These are phyloP conservation scores for Corrigiola litoralis DNA, from an alignment of 179 eudicot genomes.

Conservation along the genomic window DNA sequence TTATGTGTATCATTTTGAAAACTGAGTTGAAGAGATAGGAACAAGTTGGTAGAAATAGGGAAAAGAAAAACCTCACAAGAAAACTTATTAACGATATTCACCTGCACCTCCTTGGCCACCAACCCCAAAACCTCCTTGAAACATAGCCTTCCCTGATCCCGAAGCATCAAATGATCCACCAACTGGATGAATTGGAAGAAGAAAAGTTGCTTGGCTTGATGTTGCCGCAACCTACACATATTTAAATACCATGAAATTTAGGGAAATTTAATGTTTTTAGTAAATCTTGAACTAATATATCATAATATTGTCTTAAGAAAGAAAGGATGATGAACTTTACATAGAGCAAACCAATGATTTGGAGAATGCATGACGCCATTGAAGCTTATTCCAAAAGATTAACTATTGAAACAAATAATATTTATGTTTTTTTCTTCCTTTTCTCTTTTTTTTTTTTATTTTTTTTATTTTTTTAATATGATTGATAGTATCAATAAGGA, in stretches of 20 bases:
- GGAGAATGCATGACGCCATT: background rate
- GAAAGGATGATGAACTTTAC: background rate
- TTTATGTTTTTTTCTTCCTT: background rate
- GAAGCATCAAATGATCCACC: too few species aligned
- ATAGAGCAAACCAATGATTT: background rate
- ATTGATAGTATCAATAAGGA: too few species aligned
- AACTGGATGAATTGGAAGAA: background rate
- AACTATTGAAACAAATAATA: background rate
- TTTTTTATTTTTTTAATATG: background rate
- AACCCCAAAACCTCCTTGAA: too few species aligned
- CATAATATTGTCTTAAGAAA: background rate
- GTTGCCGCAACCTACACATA: background rate
- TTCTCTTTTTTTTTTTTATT: background rate
- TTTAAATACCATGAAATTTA: background rate
- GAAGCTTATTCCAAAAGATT: background rate
- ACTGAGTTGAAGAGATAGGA: too few species aligned
- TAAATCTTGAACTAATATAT: too few species aligned
- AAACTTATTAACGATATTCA: too few species aligned
- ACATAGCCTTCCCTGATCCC: too few species aligned
- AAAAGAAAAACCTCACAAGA: too few species aligned
- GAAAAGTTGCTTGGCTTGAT: background rate
- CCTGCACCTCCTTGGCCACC: too few species aligned
- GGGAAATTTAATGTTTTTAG: too few species aligned
- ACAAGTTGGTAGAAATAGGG: too few species aligned
- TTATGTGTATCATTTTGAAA: too few species aligned